Conservation (phyloP, 208 protist genomes). For the Crithidia sp. region DNA sequence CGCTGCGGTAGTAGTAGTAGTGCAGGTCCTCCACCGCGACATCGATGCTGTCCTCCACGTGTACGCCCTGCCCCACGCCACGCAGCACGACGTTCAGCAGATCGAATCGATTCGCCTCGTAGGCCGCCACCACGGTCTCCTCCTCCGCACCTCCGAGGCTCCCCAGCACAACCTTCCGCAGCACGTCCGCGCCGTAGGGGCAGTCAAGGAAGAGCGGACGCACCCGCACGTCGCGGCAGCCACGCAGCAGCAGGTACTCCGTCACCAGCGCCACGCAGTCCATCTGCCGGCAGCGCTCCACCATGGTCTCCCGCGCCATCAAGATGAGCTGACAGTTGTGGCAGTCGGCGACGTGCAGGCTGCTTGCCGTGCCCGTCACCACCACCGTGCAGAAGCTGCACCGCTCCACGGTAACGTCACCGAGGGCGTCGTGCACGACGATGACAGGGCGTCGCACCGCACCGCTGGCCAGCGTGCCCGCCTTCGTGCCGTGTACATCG, state of each 20-base stretch:
- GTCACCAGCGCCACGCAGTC: constrained; percentile 57
- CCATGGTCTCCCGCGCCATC: constrained; percentile 50
- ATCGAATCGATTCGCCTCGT: constrained; percentile 40
- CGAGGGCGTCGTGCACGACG: constrained; percentile 70
- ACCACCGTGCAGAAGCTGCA: constrained; percentile 79
- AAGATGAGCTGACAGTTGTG: constrained; percentile 54
- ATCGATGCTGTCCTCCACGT: constrained; percentile 29
- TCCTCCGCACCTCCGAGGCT: constrained; percentile 37
- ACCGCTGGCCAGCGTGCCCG: not conserved
- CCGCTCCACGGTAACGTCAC: constrained; percentile 64
- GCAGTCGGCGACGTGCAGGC: constrained; percentile 56
- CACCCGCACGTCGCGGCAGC: constrained; percentile 36
- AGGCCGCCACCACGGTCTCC: constrained; percentile 30
- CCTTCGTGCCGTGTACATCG: constrained; percentile 53
- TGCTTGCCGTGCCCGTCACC: constrained; percentile 59
- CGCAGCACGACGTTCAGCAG: constrained; percentile 62
- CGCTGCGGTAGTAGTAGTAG: constrained; percentile 24
- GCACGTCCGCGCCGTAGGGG: constrained; percentile 62
- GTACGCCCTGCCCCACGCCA: constrained; percentile 34
- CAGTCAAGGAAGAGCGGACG: constrained; percentile 61
- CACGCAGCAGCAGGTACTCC: constrained; percentile 45
- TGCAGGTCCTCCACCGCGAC: constrained; percentile 38
- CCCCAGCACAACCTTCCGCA: constrained; percentile 43
- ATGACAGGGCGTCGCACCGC: constrained; percentile 48
- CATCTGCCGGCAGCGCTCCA: constrained; percentile 51